Base-by-base conservation (phyloP, 768 basidiomycete species). In the Suillus occidentalis region DNA sequence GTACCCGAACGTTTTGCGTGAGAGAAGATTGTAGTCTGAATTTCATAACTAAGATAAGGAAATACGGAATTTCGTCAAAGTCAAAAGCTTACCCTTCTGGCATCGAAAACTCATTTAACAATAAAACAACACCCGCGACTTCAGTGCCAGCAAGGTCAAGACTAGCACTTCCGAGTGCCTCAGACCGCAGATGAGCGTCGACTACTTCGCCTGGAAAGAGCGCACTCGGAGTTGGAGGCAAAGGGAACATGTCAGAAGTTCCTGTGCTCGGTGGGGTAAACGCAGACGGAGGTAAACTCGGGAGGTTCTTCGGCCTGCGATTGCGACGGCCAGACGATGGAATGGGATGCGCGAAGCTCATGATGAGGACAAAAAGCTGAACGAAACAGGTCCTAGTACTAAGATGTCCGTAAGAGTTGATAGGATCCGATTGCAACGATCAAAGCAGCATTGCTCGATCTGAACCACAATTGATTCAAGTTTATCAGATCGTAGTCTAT, bases 191-290 rank as follows among this genome's bases (percentile, higher is more conserved):
- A 72, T 89, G 84, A 8, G 89, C 85, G 73, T 95, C 93, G 69
- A 91, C 80, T 65, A 94, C 80, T 25, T 76, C 76, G 10, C 78
- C 77, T 0, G 93, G 93, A 69, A 87, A 82, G 60, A 91, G 80
- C 18, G 85, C 79, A 69, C 83, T 87, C 2, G 92, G 90, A 64
- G 87, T 89, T 25, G 87, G 85, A 9, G 88, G 85, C 12, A 90
- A 67, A 2, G 87, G 89, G 72, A 92, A 92, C 1, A 78, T 78
- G 53, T 92, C 91, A 22, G 83, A 83, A 0, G 86, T 84, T 61
- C 88, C 87, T 5, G 88, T 81, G 76, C 84, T 89, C 31, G 90
- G 89, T 0, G 90, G 86, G 34, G 82, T 85, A 74, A 94, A 94
- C 0, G 87, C 92, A 13, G 91, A 92, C 31, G 87, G 74, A 0